Conservation (phyloP, 1,284 basidiomycete species). For the Ceratobasidium sp. region DNA sequence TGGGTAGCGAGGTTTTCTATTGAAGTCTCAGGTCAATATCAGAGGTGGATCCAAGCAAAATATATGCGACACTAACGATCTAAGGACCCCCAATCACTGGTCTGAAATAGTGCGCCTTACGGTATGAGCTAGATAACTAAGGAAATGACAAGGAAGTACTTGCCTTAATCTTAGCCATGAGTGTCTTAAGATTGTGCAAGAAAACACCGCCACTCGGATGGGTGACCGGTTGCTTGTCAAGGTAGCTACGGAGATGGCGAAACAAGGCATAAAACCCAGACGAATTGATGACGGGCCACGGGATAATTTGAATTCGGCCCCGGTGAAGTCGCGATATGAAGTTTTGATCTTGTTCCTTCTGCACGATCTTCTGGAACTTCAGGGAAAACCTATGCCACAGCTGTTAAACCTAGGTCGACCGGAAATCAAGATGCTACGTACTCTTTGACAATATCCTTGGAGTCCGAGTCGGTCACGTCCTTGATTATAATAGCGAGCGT, state of each 20-base stretch:
- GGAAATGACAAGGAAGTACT: not conserved
- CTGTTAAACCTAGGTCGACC: not conserved
- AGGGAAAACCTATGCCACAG: constrained; percentile 61
- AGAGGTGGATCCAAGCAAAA: not conserved
- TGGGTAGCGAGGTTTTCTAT: constrained; percentile 47
- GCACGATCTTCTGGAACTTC: constrained; percentile 70
- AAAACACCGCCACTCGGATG: constrained; percentile 69
- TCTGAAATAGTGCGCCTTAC: not conserved
- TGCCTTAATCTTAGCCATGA: constrained; percentile 78
- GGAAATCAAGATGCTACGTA: not conserved
- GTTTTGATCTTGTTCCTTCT: constrained; percentile 71
- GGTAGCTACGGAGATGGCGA: constrained; percentile 60
- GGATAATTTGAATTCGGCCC: constrained; percentile 69
- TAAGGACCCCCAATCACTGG: constrained; percentile 40
- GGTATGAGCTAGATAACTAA: not conserved
- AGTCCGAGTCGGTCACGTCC: constrained; percentile 73
- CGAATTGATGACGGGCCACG: constrained; percentile 76
- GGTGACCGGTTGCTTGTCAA: constrained; percentile 63
- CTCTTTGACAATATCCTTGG: constrained; percentile 66
- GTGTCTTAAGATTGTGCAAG: constrained; percentile 69
- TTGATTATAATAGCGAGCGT: constrained; percentile 74
- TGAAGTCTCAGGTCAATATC: too few species aligned
- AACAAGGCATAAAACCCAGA: constrained; percentile 70
- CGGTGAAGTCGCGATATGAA: constrained; percentile 72
- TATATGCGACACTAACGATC: constrained; percentile 44